These are phyloP conservation scores for Saccharomyces mikatae DNA, from an alignment of 805 yeast genomes.

Conservation along the genomic window DNA sequence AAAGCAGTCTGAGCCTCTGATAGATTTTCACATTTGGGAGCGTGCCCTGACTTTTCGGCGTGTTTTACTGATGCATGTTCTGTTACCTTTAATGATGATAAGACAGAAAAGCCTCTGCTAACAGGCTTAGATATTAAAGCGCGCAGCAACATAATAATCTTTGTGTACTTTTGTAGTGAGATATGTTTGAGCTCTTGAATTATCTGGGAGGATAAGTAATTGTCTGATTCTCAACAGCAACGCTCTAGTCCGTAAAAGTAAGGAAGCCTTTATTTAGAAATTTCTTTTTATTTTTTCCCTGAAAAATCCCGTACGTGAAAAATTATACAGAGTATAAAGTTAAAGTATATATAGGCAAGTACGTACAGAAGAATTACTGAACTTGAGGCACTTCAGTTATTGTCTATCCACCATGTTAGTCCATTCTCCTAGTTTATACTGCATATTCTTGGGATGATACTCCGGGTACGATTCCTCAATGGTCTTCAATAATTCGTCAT, in stretches of 20 bases:
- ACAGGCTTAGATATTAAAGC: background rate
- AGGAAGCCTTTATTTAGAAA: background rate
- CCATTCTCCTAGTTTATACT: slow-evolving; percentile 36
- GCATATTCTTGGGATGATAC: slow-evolving; percentile 35
- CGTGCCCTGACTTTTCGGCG: background rate
- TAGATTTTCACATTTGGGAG: slow-evolving; percentile 22
- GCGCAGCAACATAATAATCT: background rate
- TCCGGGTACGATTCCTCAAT: slow-evolving; percentile 43
- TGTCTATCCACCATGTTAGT: slow-evolving; percentile 26
- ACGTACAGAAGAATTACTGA: background rate
- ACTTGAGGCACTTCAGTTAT: slow-evolving; percentile 5
- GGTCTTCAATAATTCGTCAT: slow-evolving; percentile 33
- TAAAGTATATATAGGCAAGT: background rate
- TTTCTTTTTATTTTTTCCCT: background rate
- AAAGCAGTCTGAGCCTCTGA: slow-evolving; percentile 56
- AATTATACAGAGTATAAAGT: background rate
- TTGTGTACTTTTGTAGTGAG: background rate
- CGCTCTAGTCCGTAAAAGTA: background rate
- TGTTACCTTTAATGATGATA: background rate
- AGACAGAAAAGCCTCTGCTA: background rate
- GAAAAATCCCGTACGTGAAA: background rate
- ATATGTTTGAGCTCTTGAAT: background rate
- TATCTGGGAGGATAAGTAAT: background rate
- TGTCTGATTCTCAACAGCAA: background rate
- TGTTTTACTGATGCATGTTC: background rate